Evolutionary conservation across 2,329 filamentous ascomycete genomes (phyloP).

Genomic region (Scedosporium dehoogii): DNA sequence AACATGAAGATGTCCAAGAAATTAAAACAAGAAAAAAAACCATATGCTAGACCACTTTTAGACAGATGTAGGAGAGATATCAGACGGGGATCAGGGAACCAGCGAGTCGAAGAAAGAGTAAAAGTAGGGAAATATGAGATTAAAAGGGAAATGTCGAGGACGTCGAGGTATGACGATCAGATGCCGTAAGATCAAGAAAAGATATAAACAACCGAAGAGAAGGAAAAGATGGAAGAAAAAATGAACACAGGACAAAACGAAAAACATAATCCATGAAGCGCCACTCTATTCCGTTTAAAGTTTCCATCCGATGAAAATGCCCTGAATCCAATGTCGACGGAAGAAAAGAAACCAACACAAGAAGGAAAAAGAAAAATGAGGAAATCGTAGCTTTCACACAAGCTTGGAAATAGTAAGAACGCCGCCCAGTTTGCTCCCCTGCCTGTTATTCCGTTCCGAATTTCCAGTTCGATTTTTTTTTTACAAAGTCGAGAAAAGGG

Average conservation of each 20-base stretch:
- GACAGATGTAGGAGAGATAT: too few species aligned
- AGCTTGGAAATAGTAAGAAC: too few species aligned
- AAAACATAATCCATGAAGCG: constrained; percentile 2
- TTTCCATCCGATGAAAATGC: constrained; percentile 8
- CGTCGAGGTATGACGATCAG: not conserved
- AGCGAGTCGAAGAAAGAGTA: not conserved
- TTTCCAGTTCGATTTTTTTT: too few species aligned
- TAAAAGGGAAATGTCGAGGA: not conserved
- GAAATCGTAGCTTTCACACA: too few species aligned
- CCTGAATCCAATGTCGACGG: not conserved
- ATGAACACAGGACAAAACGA: constrained; percentile 2
- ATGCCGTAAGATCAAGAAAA: not conserved
- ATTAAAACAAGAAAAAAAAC: too few species aligned
- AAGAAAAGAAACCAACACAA: not conserved
- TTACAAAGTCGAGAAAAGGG: too few species aligned
- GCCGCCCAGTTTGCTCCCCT: too few species aligned
- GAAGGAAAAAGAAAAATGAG: not conserved
- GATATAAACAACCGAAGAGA: not conserved
- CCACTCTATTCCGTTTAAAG: not conserved
- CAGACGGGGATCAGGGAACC: not conserved
- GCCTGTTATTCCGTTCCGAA: too few species aligned
- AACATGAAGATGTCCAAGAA: too few species aligned
- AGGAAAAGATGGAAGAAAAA: not conserved
- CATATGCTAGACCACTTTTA: too few species aligned
- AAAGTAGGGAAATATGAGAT: not conserved